Evolutionary conservation across 208 protist species (phyloP).

Genomic region (Kentomonas sorsogonicus): DNA sequence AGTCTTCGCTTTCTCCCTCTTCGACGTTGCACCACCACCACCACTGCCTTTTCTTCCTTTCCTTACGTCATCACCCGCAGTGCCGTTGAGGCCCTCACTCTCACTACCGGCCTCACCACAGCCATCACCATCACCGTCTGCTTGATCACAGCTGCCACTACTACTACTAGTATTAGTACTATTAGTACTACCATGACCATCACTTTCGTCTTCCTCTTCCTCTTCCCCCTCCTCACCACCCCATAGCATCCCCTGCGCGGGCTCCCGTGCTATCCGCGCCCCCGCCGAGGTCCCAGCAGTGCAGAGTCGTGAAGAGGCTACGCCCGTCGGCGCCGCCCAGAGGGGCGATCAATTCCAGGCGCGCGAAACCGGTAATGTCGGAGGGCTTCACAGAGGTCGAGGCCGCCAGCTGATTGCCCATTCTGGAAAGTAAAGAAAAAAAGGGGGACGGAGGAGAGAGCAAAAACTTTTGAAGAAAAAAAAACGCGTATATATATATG

Average conservation of each 20-base stretch:
- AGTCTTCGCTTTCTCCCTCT: no score
- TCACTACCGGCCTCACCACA: no score
- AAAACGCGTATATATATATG: background rate
- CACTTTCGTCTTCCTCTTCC: background rate
- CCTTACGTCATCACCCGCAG: no score
- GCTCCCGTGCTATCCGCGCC: background rate
- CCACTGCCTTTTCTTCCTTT: no score
- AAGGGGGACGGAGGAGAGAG: background rate
- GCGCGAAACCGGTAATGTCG: conserved; percentile 40
- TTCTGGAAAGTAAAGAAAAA: conserved; percentile 15
- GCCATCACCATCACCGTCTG: no score
- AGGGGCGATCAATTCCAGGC: conserved; percentile 38
- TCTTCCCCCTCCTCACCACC: background rate
- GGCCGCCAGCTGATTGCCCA: conserved; percentile 79
- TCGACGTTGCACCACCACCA: no score
- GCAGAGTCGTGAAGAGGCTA: conserved; percentile 65
- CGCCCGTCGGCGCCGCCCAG: conserved; percentile 52
- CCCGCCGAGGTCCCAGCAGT: conserved; percentile 23
- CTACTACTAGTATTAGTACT: background rate
- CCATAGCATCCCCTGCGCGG: background rate
- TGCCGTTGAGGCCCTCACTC: no score
- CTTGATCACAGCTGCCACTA: background rate
- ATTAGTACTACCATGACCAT: background rate
- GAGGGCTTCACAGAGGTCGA: conserved; percentile 35
- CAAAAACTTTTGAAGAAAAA: conserved; percentile 6